These are phyloP conservation scores for Carallia pectinifolia DNA, from an alignment of 345 rosid genomes.

Conservation along the genomic window DNA sequence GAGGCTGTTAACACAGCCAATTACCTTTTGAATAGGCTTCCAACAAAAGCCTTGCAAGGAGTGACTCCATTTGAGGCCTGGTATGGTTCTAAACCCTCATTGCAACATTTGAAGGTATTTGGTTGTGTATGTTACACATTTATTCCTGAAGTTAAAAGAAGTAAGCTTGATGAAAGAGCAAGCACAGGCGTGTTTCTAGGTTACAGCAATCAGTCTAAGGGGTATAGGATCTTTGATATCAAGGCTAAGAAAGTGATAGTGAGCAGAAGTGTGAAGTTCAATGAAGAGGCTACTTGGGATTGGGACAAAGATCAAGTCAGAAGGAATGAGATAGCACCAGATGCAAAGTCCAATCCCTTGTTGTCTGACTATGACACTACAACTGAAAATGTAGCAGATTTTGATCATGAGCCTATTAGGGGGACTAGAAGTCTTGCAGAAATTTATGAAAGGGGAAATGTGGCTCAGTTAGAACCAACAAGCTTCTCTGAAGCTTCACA, in stretches of 20 bases:
- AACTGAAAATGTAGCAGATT: too few relatives aligned
- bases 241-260: not conserved
- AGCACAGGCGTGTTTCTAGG: not conserved
- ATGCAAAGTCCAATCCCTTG: not conserved
- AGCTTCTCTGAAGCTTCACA: not conserved
- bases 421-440: not conserved
- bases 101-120: too few relatives aligned
- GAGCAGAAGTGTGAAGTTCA: not conserved
- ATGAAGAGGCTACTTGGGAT: not conserved
- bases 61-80: too few relatives aligned
- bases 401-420: too few relatives aligned
- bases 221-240: not conserved
- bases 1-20: not conserved
- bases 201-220: not conserved
- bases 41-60: not conserved
- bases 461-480: not conserved
- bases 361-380: not conserved
- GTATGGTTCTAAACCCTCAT: too few relatives aligned
- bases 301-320: not conserved
- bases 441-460: not conserved
- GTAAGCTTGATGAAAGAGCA: not conserved
- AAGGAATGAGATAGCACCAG: not conserved
- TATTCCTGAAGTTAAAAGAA: too few relatives aligned
- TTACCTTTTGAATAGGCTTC: not conserved
- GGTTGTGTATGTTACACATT: too few relatives aligned